Evolutionary conservation across 495 filamentous ascomycete genomes (phyloP).

Genomic region (Platismatia glauca): DNA sequence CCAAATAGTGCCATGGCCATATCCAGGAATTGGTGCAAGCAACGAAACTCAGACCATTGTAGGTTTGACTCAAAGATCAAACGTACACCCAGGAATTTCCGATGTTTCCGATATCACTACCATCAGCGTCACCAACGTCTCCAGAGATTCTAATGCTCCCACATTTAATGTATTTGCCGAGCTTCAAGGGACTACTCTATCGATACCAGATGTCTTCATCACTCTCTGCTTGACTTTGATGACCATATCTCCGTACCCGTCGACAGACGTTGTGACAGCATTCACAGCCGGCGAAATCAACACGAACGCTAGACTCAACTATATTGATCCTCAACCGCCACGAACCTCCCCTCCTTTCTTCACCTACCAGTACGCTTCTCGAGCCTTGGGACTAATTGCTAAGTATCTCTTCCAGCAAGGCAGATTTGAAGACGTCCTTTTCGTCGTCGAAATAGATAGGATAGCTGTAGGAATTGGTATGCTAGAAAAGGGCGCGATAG

Average conservation of each 20-base stretch:
- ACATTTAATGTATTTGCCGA: neutral
- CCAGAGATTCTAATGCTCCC: neutral
- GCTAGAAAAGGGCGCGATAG: neutral
- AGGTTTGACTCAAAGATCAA: neutral
- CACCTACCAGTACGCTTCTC: neutral
- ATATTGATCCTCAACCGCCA: neutral
- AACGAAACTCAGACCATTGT: neutral
- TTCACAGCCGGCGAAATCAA: neutral
- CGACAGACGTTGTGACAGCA: neutral
- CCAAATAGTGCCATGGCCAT: neutral
- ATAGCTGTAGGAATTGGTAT: neutral
- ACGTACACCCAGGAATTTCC: neutral
- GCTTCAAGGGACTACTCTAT: neutral
- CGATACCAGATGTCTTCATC: neutral
- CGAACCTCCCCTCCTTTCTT: neutral
- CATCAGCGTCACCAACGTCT: neutral
- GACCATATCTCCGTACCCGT: neutral
- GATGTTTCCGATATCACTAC: too few species aligned
- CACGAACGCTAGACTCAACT: neutral
- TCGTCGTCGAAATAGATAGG: neutral
- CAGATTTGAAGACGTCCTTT: neutral
- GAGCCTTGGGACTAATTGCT: neutral
- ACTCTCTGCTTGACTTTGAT: neutral
- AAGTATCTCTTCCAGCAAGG: neutral
- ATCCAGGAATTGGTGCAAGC: neutral